Evolutionary conservation across 2,329 filamentous ascomycete species (phyloP).

Genomic region (Ramularia collo-cygni): DNA sequence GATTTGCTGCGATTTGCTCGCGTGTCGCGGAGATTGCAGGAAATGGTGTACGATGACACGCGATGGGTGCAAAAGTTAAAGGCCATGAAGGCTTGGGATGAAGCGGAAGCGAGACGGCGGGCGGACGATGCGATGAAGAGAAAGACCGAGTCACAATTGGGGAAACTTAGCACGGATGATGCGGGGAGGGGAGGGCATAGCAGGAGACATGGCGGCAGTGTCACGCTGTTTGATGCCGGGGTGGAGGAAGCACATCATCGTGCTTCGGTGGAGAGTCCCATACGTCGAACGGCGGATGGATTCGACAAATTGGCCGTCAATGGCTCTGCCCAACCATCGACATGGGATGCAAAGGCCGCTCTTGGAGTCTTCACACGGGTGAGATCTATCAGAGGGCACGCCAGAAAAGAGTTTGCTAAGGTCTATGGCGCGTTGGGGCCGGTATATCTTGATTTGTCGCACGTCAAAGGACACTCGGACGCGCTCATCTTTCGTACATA

Average conservation of each 20-base stretch:
- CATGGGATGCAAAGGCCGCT: constrained; percentile 55
- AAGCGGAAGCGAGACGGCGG: constrained; percentile 70
- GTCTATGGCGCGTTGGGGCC: constrained; percentile 83
- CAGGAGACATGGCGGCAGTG: constrained; percentile 34
- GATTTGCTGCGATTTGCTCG: constrained; percentile 82
- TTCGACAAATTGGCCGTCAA: constrained; percentile 69
- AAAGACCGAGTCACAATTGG: constrained; percentile 51
- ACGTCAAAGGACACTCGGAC: constrained; percentile 66
- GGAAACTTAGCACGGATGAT: constrained; percentile 36
- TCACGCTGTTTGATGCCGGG: constrained; percentile 68
- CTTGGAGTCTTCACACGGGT: constrained; percentile 63
- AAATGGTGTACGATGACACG: constrained; percentile 98
- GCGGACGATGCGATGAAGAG: constrained; percentile 62
- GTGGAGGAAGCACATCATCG: constrained; percentile 56
- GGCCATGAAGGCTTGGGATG: constrained; percentile 88
- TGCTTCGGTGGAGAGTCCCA: constrained; percentile 31
- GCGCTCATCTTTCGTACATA: constrained; percentile 82
- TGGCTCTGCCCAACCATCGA: constrained; percentile 14
- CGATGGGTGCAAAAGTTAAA: constrained; percentile 84
- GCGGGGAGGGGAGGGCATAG: constrained; percentile 30
- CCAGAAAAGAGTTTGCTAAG: constrained; percentile 83
- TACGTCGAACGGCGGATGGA: constrained; percentile 52
- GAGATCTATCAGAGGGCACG: constrained; percentile 73
- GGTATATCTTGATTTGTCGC: constrained; percentile 77
- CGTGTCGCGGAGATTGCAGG: constrained; percentile 76